Percentiles rank a stretch among this genome's conserved stretches.
Evolutionary conservation across 1,284 basidiomycete species (phyloP).

Genomic region (Paramarasmius palmivorus): DNA sequence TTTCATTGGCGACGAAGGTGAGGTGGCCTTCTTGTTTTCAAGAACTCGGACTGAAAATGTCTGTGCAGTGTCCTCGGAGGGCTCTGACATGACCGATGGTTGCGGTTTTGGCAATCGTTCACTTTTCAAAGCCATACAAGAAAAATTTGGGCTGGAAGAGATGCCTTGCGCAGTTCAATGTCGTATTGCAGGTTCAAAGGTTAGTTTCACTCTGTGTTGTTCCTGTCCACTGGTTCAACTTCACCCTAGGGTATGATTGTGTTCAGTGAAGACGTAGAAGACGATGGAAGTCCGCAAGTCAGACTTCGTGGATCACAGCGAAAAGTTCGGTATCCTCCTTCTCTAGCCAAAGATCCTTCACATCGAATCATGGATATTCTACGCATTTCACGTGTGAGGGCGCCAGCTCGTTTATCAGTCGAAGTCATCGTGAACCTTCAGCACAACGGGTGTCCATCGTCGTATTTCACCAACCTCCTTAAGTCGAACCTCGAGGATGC

Average conservation of each 20-base stretch:
- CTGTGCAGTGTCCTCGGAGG: slow-evolving; percentile 13
- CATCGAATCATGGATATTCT: slow-evolving; percentile 41
- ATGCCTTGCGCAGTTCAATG: slow-evolving; percentile 41
- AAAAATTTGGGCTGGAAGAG: slow-evolving; percentile 27
- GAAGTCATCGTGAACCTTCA: slow-evolving; percentile 47
- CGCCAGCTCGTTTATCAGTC: slow-evolving; percentile 35
- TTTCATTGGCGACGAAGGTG: slow-evolving; percentile 32
- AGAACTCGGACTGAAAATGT: no score
- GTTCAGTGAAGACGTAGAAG: slow-evolving; percentile 19
- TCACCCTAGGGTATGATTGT: slow-evolving; percentile 29
- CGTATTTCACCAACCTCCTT: slow-evolving; percentile 31
- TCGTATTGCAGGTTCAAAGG: slow-evolving; percentile 38
- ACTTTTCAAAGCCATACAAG: slow-evolving; percentile 27
- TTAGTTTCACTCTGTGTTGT: neutral
- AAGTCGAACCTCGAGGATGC: slow-evolving; percentile 19
- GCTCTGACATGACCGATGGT: slow-evolving; percentile 44
- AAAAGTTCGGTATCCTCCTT: slow-evolving; percentile 36
- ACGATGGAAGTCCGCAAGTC: slow-evolving; percentile 22
- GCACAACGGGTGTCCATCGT: slow-evolving; percentile 40
- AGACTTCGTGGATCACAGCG: slow-evolving; percentile 42
- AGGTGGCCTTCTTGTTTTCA: slow-evolving; percentile 12
- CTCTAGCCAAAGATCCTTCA: slow-evolving; percentile 22
- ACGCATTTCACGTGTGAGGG: slow-evolving; percentile 33
- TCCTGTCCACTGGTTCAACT: neutral
- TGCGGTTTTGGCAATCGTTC: slow-evolving; percentile 38